Evolutionary conservation across 768 basidiomycete genomes (phyloP), one percentile per base, ranked within the genome.

Genomic region (Calocybe indica): DNA sequence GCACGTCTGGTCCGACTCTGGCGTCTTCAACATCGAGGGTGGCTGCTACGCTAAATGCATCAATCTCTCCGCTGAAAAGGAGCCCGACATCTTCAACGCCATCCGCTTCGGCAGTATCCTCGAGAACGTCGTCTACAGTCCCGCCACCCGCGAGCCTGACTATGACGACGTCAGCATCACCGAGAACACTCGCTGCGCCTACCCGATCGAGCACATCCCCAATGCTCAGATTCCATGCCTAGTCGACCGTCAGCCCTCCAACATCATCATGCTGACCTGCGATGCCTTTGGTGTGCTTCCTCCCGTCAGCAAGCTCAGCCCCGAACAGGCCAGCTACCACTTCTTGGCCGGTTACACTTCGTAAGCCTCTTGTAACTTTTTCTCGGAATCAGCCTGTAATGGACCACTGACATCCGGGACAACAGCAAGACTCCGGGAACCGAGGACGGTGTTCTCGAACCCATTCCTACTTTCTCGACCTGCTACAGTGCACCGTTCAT

Each of bases 401-500:
- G 8, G 4, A 14, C 11, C 30, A 28, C 40, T 46, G 7, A 48
- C 40, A 44, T 58, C 58, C 60, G 46, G 64, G 35, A 35, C 22
- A 46, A 41, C 41, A 86, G 85, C 55, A 98, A 98, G 79, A 98
- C 94, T 1, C 94, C 94, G n/a, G 94, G 94, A 47, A 98, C 95
- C 3, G 95, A 98, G 64, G 95, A 97, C 60, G 95, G 95, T 62
- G 89, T 99, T 29, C 78, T 96, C 39, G 96, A 99, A 66, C 96
- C 96, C 50, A 94, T 95, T 53, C 96, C 96, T 15, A 98, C 96
- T 37, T 99, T 99, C 81, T 96, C 93, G 13, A 97, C 94, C 31
- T 98, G 96, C 70, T 99, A 97, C 80, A 89, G 88, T 56, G 92
- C 94, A 37, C 96, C 96, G n/a, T 98, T 99, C 80, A 97, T 99